phyloP scores from a whole-genome alignment of 164 flowering plant species.

The Magnolia kwangsiensis region DNA sequence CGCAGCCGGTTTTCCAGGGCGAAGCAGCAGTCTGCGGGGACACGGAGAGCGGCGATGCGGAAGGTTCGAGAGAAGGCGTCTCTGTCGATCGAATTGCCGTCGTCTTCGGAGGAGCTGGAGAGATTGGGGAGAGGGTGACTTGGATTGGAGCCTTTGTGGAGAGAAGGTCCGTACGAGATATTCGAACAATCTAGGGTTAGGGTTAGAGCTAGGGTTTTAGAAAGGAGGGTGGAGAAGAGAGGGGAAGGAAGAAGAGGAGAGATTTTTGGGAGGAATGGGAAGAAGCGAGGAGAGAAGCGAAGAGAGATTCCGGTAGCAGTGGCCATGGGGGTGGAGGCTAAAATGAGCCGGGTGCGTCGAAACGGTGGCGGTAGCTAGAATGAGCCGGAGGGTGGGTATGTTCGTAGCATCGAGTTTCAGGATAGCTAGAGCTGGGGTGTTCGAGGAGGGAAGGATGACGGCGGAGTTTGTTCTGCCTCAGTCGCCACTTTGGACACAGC shows the following conservation, averaged over 20 bases:
- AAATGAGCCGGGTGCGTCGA: too few species aligned
- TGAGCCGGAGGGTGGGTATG: too few species aligned
- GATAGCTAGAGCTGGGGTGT: too few species aligned
- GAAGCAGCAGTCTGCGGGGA: constrained; percentile 65
- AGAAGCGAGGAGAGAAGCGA: background rate
- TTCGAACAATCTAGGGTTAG: constrained; percentile 10
- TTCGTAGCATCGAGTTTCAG: too few species aligned
- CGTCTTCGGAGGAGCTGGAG: constrained; percentile 7
- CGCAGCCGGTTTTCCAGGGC: constrained; percentile 70
- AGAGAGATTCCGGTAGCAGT: constrained; percentile 7
- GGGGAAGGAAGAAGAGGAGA: constrained; percentile 6
- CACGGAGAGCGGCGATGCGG: constrained; percentile 71
- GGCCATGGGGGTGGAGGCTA: background rate
- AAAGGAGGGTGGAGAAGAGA: constrained; percentile 20
- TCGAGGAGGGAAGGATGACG: too few species aligned
- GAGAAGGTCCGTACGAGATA: constrained; percentile 72
- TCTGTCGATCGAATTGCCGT: constrained; percentile 30
- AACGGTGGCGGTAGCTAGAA: too few species aligned
- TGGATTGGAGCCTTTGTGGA: constrained; percentile 50
- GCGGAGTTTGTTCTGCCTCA: too few species aligned
- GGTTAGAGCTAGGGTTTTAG: constrained; percentile 13
- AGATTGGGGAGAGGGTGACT: background rate
- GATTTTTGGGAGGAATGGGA: background rate
- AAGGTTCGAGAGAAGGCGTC: constrained; percentile 59
- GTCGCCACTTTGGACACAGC: too few species aligned